Percentiles rank a stretch among this genome's conserved stretches.
Conservation (phyloP, 345 rosid genomes). For the Eucalyptus curtisii region DNA sequence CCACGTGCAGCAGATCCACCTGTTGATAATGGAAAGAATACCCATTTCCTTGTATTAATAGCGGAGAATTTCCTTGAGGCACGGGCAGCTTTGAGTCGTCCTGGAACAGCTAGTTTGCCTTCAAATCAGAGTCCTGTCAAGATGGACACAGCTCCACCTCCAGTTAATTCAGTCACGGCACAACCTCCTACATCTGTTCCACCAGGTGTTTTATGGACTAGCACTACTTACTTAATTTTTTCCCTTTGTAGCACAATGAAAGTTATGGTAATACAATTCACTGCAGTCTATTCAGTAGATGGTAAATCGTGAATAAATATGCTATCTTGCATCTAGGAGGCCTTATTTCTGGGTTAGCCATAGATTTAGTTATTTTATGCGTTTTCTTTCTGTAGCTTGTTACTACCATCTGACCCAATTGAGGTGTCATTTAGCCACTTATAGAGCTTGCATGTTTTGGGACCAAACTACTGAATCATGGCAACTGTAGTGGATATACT, state of each 20-base stretch:
- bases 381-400: background rate
- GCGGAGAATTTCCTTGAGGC: slow-evolving; percentile 93
- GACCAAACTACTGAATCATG: background rate
- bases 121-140: slow-evolving; percentile 69
- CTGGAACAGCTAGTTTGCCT: slow-evolving; percentile 54
- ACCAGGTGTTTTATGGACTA: slow-evolving; percentile 31
- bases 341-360: background rate
- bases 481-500: background rate
- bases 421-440: background rate
- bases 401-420: background rate
- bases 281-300: background rate
- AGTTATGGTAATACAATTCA: background rate
- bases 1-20: slow-evolving; percentile 55
- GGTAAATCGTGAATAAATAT: background rate
- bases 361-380: background rate
- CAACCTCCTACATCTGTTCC: slow-evolving; percentile 50
- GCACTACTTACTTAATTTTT: background rate
- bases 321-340: background rate
- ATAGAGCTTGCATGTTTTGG: background rate
- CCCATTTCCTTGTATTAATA: slow-evolving; percentile 76
- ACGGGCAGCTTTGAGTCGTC: slow-evolving; percentile 66
- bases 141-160: slow-evolving; percentile 65
- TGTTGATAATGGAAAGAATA: slow-evolving; percentile 50
- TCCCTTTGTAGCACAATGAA: background rate
- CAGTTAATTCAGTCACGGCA: slow-evolving; percentile 53